These are phyloP conservation scores for Candida adriatica DNA, from an alignment of 805 yeast species.

Conservation along the genomic window DNA sequence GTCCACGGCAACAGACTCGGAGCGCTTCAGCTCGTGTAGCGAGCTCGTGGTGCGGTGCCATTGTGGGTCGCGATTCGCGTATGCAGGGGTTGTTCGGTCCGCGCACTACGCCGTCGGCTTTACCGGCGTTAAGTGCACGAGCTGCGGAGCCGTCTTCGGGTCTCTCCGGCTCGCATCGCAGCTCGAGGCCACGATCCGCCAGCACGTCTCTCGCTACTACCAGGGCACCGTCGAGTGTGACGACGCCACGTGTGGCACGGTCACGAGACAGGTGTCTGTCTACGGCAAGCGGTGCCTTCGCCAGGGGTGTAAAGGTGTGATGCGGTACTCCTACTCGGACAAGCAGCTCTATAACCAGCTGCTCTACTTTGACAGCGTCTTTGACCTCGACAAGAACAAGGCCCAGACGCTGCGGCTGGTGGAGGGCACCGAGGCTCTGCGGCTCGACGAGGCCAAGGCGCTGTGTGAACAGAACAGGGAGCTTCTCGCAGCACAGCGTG, in stretches of 20 bases:
- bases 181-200: constrained; percentile 64
- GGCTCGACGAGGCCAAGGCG: constrained; percentile 39
- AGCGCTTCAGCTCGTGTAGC: constrained; percentile 66
- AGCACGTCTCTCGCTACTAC: constrained; percentile 68
- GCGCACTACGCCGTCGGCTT: constrained; percentile 52
- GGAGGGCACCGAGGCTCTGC: constrained; percentile 30
- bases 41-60: constrained; percentile 50
- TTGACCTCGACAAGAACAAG: constrained; percentile 77
- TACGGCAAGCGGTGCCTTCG: constrained; percentile 78
- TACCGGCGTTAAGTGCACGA: constrained; percentile 64
- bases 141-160: constrained; percentile 48
- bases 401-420: constrained; percentile 47
- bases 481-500: constrained; percentile 43
- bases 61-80: constrained; percentile 56
- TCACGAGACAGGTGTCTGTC: constrained; percentile 81
- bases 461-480: constrained; percentile 74
- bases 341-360: constrained; percentile 82
- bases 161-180: constrained; percentile 58
- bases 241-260: constrained; percentile 72
- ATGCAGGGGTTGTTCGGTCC: constrained; percentile 70
- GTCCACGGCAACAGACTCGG: constrained; percentile 71
- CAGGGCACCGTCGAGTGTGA: constrained; percentile 85
- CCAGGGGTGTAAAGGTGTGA: constrained; percentile 64
- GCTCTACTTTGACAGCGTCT: constrained; percentile 67
- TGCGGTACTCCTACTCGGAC: constrained; percentile 71